Percentiles rank a stretch among this genome's conserved stretches.
Conservation (phyloP, 2,329 filamentous ascomycete species). For the Cadophora gregata region DNA sequence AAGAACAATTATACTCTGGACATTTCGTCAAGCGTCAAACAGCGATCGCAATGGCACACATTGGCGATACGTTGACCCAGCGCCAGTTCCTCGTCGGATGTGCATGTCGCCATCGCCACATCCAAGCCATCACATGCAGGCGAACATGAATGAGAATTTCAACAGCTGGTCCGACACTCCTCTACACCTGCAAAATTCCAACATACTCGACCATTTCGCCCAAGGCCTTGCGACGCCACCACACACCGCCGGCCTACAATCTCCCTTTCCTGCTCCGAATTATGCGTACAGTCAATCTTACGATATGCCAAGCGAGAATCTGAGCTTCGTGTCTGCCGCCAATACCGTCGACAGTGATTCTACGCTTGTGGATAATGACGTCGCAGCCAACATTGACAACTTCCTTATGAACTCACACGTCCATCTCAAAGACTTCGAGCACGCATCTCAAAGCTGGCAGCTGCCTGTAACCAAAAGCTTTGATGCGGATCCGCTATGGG, state of each 20-base stretch:
- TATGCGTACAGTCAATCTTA: conserved; percentile 31
- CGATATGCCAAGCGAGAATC: conserved; percentile 38
- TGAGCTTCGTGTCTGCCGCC: conserved; percentile 48
- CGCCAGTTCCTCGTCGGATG: conserved; percentile 31
- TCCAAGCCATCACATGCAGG: conserved; percentile 57
- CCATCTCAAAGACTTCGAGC: conserved; percentile 27
- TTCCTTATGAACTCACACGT: conserved; percentile 30
- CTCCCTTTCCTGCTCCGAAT: conserved; percentile 32
- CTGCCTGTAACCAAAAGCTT: conserved; percentile 28
- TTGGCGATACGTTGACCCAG: conserved; percentile 61
- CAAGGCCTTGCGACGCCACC: conserved; percentile 63
- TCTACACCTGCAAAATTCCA: conserved; percentile 37
- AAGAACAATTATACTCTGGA: conserved; percentile 68
- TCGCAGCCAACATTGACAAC: conserved; percentile 30
- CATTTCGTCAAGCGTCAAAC: conserved; percentile 59
- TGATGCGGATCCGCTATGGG: conserved; percentile 30
- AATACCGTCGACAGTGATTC: conserved; percentile 42
- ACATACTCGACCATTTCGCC: conserved; percentile 57
- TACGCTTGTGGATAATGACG: conserved; percentile 40
- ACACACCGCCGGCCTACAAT: conserved; percentile 57
- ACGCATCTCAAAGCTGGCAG: conserved; percentile 24
- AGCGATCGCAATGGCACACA: conserved; percentile 60
- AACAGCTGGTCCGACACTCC: conserved; percentile 52
- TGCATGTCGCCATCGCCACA: conserved; percentile 42
- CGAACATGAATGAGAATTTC: conserved; percentile 64